A percentile compares a stretch with the other conserved stretches of the same genome.
phyloP scores from a whole-genome alignment of 1,284 basidiomycete species.

The Ustilago bromivora region DNA sequence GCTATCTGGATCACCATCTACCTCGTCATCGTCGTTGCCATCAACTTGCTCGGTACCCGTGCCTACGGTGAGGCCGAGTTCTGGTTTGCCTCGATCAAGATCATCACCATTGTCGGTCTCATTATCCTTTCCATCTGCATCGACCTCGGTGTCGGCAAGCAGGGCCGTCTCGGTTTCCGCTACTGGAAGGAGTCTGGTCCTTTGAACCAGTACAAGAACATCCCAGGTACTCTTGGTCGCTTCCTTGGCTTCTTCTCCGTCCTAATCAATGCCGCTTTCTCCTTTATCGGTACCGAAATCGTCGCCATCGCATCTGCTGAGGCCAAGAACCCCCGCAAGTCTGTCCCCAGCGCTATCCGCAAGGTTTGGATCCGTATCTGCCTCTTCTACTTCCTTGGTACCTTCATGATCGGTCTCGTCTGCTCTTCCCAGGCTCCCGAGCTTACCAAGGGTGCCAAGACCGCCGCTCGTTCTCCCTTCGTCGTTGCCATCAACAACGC shows the following conservation, averaged over 20 bases:
- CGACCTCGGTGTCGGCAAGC: conserved; percentile 59
- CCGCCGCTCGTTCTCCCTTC: conserved; percentile 50
- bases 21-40: conserved; percentile 78
- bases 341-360: conserved; percentile 59
- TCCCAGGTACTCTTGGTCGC: conserved; percentile 72
- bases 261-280: conserved; percentile 78
- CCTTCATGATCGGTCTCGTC: conserved; percentile 64
- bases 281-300: conserved; percentile 84
- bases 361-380: conserved; percentile 64
- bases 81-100: conserved; percentile 70
- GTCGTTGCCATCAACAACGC: conserved; percentile 68
- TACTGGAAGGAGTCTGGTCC: conserved; percentile 71
- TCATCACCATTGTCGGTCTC: conserved; percentile 64
- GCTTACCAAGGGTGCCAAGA: conserved; percentile 53
- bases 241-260: conserved; percentile 70
- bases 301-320: conserved; percentile 85
- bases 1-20: conserved; percentile 82
- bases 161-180: conserved; percentile 58
- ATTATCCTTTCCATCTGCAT: conserved; percentile 65
- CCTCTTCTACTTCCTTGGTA: conserved; percentile 71
- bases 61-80: conserved; percentile 70
- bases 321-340: conserved; percentile 70
- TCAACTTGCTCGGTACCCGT: conserved; percentile 78
- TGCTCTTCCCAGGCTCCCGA: conserved; percentile 57
- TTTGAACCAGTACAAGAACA: conserved; percentile 63